Base-by-base conservation (phyloP, 495 filamentous ascomycete genomes). In the Cladorrhinum samala region DNA sequence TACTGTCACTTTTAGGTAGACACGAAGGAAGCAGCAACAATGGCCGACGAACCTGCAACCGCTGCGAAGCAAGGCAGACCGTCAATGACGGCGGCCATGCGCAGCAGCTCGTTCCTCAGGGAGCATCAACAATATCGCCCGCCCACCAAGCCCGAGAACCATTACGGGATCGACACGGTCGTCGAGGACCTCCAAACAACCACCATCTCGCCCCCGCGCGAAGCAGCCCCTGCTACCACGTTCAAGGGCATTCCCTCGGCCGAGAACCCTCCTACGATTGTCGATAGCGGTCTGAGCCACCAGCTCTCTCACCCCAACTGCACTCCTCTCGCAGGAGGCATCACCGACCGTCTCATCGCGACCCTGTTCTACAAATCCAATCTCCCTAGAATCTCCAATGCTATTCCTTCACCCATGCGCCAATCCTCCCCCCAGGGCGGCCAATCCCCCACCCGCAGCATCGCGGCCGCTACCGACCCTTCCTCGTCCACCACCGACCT, bases 121-220 rank as follows among this genome's bases (percentile, higher is more conserved):
- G 85, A 87, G 51, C 84, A 87, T 55, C 84, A 87, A 61, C 85
- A 89, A 55, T 89, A 89, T 59, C 86, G 84, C 48, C 78, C 84
- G 9, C 80, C 81, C 11, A 72, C 72, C 53, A 69, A 70, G 56
- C 67, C 63, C 19, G 77, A 80, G 44, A 71, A 64, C 51, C 73
- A 78, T 54, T 73, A 79, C 58, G 75, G 73, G 20, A 79, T 79
- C 46, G 78, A 79, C 54, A 77, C 74, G 23, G 76, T 79, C 14
- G 72, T 81, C 17, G 77, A 81, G 56, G 70, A 75, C 43, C 59
- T 73, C 27, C 65, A 68, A 46, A 58, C 61, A 11, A 52, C 59
- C 47, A 54, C 50, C 42, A 66, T 66, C 54, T 68, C 65, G 37
- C 64, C 65, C 51, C 66, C 66, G 27, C 65, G 66, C 60, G 59